Base-by-base conservation (phyloP, 139 green algal genomes). In the Chlamydomonas incerta region DNA sequence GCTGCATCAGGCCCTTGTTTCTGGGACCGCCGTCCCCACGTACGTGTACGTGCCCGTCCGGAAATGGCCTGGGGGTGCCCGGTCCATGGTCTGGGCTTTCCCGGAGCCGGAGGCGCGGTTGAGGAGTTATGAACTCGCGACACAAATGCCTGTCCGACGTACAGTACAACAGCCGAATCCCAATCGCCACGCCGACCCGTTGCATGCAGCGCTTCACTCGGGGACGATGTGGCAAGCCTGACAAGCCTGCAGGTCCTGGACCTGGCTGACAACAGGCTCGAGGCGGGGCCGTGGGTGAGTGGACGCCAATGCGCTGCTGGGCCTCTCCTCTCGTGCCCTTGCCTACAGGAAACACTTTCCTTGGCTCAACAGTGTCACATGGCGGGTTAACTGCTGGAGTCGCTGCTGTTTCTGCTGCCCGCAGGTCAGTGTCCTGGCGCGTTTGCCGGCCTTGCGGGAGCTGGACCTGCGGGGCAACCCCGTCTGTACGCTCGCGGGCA, bases 401-500 rank as follows among this genome's bases (percentile, higher is more conserved):
- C 21, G 55, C 2, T 10, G 20, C 55, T 24, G 52, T 62, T 62
- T 6, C 2, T 62, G 60, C 23, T 31, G 1, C 74, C 18, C 26
- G 77, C 77, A 83, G 77, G 37, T 83, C 5, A 17, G 34, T 31
- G 4, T 37, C 5, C n/a, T 85, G 47, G n/a, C 65, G 0, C 31
- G 15, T 10, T 26, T 85, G 66, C 66, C 79, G 1, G 46, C 29
- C 0, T 47, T 85, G 20, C 20, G 9, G 46, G 79, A 85, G 1
- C 50, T 85, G 65, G 79, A 85, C 66, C 6, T 85, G 2, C 46
- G 47, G 11, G 79, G 66, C 29, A 85, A 85, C 46, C 79, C 79
- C 2, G 79, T 85, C 1, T 75, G 79, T 9, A 8, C 57, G 0
- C 63, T 76, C 5, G 46, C 41, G 31, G 79, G 79, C 66, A 75